Evolutionary conservation across 2,329 filamentous ascomycete species (phyloP).

Genomic region (Fusarium sp.): DNA sequence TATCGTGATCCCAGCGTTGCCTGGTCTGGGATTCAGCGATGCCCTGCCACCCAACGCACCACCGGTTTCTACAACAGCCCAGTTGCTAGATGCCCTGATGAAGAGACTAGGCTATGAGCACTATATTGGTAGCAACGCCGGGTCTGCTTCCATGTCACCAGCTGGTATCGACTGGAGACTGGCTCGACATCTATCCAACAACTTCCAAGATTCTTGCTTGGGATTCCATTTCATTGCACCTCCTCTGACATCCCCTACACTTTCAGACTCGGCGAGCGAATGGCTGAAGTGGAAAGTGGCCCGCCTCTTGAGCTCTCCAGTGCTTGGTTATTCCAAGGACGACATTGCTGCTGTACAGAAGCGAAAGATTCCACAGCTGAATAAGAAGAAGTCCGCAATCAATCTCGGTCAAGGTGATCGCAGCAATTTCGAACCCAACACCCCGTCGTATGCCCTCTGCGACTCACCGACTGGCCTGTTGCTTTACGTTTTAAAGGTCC

Average conservation of each 20-base stretch:
- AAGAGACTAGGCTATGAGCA: constrained; percentile 65
- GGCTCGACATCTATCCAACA: constrained; percentile 59
- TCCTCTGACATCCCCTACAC: constrained; percentile 60
- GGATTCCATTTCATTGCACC: constrained; percentile 72
- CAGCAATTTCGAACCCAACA: constrained; percentile 61
- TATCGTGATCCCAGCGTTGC: constrained; percentile 73
- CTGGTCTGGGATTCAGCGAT: constrained; percentile 75
- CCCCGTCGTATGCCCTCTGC: constrained; percentile 68
- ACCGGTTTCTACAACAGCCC: constrained; percentile 64
- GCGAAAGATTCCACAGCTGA: constrained; percentile 17
- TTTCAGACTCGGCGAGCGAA: constrained; percentile 55
- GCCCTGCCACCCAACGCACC: constrained; percentile 62
- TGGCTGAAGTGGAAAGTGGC: constrained; percentile 69
- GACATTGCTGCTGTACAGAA: constrained; percentile 60
- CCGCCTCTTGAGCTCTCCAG: constrained; percentile 57
- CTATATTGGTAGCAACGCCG: constrained; percentile 68
- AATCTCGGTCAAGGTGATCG: constrained; percentile 48
- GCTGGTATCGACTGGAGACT: constrained; percentile 65
- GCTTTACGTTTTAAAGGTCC: constrained; percentile 62
- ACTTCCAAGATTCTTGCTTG: constrained; percentile 62
- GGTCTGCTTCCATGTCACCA: constrained; percentile 58
- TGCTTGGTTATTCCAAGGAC: constrained; percentile 66
- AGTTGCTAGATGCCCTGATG: constrained; percentile 70
- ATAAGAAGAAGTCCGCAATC: constrained; percentile 21
- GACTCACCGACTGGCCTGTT: constrained; percentile 70